Conservation (phyloP, 2,329 filamentous ascomycete genomes). For the Calonectria henricotiae region DNA sequence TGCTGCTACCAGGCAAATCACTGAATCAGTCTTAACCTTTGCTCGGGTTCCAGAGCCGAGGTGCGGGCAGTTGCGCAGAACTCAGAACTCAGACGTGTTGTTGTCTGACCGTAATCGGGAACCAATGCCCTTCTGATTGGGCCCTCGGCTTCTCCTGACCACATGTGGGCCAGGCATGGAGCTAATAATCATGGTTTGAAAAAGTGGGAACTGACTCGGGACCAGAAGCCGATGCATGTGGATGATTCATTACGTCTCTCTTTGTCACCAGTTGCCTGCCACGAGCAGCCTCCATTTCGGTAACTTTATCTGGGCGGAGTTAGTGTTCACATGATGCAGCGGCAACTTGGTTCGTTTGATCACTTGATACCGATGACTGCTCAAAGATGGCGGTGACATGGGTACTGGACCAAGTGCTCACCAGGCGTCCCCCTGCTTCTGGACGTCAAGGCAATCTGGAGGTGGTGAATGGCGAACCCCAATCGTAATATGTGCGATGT, state of each 20-base stretch:
- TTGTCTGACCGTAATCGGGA: conserved; percentile 25
- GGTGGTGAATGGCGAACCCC: background rate
- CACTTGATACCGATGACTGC: background rate
- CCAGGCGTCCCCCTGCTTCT: background rate
- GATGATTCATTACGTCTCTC: background rate
- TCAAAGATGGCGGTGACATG: background rate
- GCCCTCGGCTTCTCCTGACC: conserved; percentile 8
- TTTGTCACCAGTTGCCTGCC: background rate
- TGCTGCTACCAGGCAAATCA: background rate
- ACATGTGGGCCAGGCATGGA: background rate
- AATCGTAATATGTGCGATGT: background rate
- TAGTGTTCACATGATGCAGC: background rate
- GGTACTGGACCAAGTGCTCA: background rate
- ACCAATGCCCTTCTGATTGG: conserved; percentile 39
- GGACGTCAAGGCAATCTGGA: background rate
- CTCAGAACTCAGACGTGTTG: too few relatives aligned
- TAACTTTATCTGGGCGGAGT: background rate
- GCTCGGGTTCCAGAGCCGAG: conserved; percentile 14
- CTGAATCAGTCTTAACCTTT: background rate
- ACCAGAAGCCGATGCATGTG: background rate
- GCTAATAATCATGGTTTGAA: background rate
- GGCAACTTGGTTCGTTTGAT: background rate
- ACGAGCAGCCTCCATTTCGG: background rate
- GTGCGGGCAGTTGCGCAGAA: background rate
- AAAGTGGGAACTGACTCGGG: background rate